Conservation (phyloP, 2,329 filamentous ascomycete genomes). For the Sporothrix protearum region DNA sequence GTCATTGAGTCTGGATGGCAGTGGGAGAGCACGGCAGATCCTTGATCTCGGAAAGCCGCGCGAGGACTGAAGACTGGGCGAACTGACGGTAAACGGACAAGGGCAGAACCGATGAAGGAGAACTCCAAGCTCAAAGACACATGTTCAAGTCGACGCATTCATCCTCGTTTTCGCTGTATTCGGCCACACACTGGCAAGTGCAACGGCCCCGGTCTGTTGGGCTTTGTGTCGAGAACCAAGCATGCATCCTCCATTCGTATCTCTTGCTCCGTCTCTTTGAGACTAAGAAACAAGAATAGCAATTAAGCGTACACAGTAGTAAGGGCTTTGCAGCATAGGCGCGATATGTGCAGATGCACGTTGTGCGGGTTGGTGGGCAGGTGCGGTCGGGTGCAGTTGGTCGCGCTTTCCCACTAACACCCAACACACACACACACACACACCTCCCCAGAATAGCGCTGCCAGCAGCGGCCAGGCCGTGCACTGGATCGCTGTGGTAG, state of each 20-base stretch:
- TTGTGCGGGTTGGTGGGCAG: not conserved
- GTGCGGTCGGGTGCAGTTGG: not conserved
- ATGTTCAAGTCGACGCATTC: not conserved
- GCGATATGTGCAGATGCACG: slow-evolving; percentile 5
- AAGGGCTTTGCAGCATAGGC: not conserved
- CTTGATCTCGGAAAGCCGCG: not conserved
- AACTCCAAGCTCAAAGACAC: too few species aligned
- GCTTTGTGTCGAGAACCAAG: not conserved
- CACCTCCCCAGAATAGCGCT: not conserved
- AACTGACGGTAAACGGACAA: not conserved
- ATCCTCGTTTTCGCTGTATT: not conserved
- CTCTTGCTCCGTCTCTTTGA: too few species aligned
- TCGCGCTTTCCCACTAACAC: slow-evolving; percentile 6
- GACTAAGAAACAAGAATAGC: not conserved
- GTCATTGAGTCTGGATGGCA: not conserved
- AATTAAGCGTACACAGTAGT: too few species aligned
- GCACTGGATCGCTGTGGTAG: slow-evolving; percentile 13
- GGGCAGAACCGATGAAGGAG: not conserved
- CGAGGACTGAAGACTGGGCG: not conserved
- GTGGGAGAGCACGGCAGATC: not conserved
- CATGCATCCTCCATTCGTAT: not conserved
- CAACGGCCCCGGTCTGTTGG: not conserved
- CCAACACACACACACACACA: not conserved
- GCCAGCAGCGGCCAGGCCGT: slow-evolving; percentile 9
- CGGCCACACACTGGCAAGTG: not conserved